Conservation (phyloP, 805 yeast species). For the Sugiyamaella qingdaonensis region DNA sequence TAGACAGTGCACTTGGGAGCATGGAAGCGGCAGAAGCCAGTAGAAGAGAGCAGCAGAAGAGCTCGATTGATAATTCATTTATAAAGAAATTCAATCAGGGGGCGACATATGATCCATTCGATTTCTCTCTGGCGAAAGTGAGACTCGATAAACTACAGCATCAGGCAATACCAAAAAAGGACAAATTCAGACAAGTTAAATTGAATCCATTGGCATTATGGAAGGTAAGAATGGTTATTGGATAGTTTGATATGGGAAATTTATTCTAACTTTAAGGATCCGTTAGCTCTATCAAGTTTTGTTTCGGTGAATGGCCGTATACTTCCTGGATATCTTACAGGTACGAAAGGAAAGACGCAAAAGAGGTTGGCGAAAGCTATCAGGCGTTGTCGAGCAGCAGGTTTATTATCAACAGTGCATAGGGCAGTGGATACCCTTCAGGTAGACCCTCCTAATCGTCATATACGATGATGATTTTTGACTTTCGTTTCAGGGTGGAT, state of each 20-base stretch:
- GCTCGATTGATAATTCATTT: slow-evolving; percentile 35
- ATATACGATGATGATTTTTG: background rate
- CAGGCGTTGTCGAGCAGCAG: slow-evolving; percentile 74
- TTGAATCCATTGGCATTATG: slow-evolving; percentile 23
- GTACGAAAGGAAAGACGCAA: slow-evolving; percentile 63
- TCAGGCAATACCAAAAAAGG: slow-evolving; percentile 5
- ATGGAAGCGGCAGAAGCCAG: slow-evolving; percentile 4
- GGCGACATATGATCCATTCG: slow-evolving; percentile 73
- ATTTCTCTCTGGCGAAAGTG: slow-evolving; percentile 60
- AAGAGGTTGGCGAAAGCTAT: slow-evolving; percentile 69
- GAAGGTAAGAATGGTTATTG: slow-evolving; percentile 17
- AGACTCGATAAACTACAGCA: slow-evolving; percentile 39
- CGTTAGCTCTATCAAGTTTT: slow-evolving; percentile 61
- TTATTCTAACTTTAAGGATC: slow-evolving; percentile 56
- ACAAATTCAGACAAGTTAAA: slow-evolving; percentile 29
- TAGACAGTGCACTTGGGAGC: background rate
- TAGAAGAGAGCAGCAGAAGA: slow-evolving; percentile 6
- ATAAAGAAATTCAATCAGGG: slow-evolving; percentile 47
- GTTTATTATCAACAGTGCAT: slow-evolving; percentile 73
- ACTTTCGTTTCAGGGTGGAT: too few species aligned
- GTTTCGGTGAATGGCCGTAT: slow-evolving; percentile 72
- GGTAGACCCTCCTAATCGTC: slow-evolving; percentile 10
- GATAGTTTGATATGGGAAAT: slow-evolving; percentile 54
- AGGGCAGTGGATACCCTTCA: slow-evolving; percentile 26
- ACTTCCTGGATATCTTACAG: slow-evolving; percentile 65